Percentiles rank a stretch among this genome's conserved stretches.
phyloP scores from a whole-genome alignment of 176 grass and related monocot species.

The Lolium rigidum region DNA sequence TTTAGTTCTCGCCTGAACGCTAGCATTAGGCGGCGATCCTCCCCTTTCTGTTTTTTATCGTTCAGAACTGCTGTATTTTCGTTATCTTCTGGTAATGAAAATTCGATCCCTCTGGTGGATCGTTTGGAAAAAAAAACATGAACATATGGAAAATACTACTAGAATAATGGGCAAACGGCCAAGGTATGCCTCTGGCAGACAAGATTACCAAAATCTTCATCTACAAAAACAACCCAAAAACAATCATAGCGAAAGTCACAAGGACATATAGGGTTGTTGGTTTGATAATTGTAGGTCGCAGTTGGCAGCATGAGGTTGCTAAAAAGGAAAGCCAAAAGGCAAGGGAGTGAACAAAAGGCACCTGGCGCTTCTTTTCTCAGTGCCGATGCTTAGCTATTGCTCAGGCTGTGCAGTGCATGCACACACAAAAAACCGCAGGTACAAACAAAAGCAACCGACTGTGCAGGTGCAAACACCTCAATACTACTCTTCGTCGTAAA shows the following conservation, averaged over 20 bases:
- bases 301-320: conserved; percentile 11
- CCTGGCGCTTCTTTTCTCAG: neutral
- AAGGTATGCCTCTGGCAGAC: neutral
- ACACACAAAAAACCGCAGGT: neutral
- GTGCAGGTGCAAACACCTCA: neutral
- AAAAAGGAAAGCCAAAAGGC: neutral
- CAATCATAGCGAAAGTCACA: neutral
- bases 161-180: neutral
- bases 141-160: too few relatives aligned
- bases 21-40: too few relatives aligned
- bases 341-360: conserved; percentile 22
- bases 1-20: too few relatives aligned
- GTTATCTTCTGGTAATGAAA: too few relatives aligned
- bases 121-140: too few relatives aligned
- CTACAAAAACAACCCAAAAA: neutral
- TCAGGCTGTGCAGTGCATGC: neutral
- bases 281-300: conserved; percentile 20
- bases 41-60: too few relatives aligned
- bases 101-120: too few relatives aligned
- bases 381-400: neutral
- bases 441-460: conserved; percentile 8
- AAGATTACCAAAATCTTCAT: neutral
- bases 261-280: neutral
- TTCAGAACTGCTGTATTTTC: too few relatives aligned
- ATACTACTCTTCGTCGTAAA: neutral